Evolutionary conservation across 371 early-diverging fungal genomes (phyloP).

Genomic region (Syncephalis fuscata): DNA sequence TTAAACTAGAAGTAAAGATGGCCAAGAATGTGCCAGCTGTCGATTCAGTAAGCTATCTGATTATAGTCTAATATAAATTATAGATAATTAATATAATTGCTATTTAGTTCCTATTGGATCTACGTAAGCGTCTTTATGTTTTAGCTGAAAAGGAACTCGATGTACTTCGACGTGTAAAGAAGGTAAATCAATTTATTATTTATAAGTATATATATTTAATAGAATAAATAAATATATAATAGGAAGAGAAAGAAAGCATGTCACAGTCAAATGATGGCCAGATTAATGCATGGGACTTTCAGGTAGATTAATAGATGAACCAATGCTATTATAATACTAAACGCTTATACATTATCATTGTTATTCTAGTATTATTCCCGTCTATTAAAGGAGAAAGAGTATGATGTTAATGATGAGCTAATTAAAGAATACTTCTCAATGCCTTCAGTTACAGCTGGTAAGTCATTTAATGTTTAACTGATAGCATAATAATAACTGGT

Average conservation of each 20-base stretch:
- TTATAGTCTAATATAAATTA: too few species aligned
- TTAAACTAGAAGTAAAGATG: constrained; percentile 64
- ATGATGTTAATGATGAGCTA: constrained; percentile 53
- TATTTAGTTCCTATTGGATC: constrained; percentile 50
- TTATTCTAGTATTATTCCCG: constrained; percentile 41
- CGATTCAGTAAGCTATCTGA: constrained; percentile 2
- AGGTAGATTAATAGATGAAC: too few species aligned
- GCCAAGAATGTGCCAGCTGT: constrained; percentile 59
- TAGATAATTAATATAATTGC: too few species aligned
- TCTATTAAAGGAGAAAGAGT: constrained; percentile 46
- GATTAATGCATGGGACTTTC: constrained; percentile 53
- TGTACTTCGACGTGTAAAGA: constrained; percentile 32
- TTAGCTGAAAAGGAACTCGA: constrained; percentile 41
- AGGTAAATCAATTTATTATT: constrained; percentile 17
- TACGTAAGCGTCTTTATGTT: constrained; percentile 31
- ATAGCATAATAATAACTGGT: background rate
- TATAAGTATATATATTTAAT: constrained; percentile 3
- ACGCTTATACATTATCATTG: background rate
- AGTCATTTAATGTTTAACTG: constrained; percentile 8
- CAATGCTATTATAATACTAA: too few species aligned
- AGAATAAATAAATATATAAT: constrained; percentile 5
- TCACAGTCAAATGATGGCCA: constrained; percentile 25
- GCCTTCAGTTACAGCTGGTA: constrained; percentile 30
- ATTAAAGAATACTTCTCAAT: constrained; percentile 67
- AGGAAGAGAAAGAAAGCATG: constrained; percentile 18